These are phyloP conservation scores for Glebionis coronaria DNA, from an alignment of 129 eudicot species.

Conservation along the genomic window DNA sequence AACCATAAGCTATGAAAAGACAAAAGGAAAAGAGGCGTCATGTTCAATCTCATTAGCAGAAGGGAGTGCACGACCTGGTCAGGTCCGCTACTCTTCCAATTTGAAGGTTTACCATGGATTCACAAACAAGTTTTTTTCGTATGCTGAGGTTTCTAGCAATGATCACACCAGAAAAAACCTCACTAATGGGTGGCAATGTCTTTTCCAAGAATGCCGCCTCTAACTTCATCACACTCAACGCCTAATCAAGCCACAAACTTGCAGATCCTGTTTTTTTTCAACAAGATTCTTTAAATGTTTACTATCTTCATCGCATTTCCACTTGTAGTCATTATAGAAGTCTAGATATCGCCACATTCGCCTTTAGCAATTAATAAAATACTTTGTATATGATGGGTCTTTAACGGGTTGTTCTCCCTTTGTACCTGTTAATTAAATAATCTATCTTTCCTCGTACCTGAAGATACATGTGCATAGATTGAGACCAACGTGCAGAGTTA, in stretches of 20 bases:
- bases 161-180: conserved; percentile 13
- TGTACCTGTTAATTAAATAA: not conserved
- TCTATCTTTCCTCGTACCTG: not conserved
- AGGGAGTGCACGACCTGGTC: not conserved
- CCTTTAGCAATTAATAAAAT: not conserved
- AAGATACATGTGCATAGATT: not conserved
- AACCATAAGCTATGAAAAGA: no score
- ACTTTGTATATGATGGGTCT: no score
- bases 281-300: no score
- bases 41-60: not conserved
- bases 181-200: not conserved
- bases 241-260: not conserved
- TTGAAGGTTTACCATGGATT: no score
- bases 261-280: not conserved
- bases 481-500: not conserved
- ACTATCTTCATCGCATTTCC: not conserved
- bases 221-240: not conserved
- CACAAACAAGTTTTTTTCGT: not conserved
- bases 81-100: no score
- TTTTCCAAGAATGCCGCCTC: not conserved
- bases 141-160: not conserved
- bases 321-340: not conserved
- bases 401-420: not conserved
- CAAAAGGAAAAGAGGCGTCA: not conserved
- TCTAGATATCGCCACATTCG: not conserved